These are phyloP conservation scores for Sarcodon aspratus DNA, from an alignment of 768 basidiomycete genomes.

Conservation along the genomic window DNA sequence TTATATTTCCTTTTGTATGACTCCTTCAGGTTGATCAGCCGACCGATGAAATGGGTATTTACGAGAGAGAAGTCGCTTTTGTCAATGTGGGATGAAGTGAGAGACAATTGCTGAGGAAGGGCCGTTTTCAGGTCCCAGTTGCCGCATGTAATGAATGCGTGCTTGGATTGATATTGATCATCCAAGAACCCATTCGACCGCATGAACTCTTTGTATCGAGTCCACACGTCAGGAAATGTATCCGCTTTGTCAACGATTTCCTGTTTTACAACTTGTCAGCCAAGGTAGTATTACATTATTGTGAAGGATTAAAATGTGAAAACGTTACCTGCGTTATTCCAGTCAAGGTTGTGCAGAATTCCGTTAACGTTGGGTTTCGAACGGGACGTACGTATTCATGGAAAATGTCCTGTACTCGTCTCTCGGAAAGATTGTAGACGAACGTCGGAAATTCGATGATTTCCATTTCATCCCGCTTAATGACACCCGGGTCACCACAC, in stretches of 20 bases:
- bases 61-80: conserved; percentile 4
- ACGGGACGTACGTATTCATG: conserved; percentile 18
- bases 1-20: conserved; percentile 10
- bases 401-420: conserved; percentile 12
- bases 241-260: conserved; percentile 13
- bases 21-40: conserved; percentile 18
- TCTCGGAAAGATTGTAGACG: conserved; percentile 13
- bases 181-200: conserved; percentile 6
- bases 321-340: conserved; percentile 15
- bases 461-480: conserved; percentile 8
- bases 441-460: conserved; percentile 19
- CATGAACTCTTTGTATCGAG: conserved; percentile 15
- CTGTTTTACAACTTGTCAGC: conserved; percentile 6
- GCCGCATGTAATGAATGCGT: conserved; percentile 17
- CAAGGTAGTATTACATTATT: not conserved
- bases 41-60: conserved; percentile 7
- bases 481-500: conserved; percentile 10
- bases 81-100: not conserved
- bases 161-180: conserved; percentile 4
- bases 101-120: conserved; percentile 16
- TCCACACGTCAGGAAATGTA: conserved; percentile 15
- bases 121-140: conserved; percentile 19
- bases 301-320: not conserved
- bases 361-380: conserved; percentile 11
- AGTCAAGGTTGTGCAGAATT: conserved; percentile 16